Percentiles rank a stretch among this genome's conserved stretches.
Evolutionary conservation across 2,329 filamentous ascomycete species (phyloP).

Genomic region (Cyanodermella asteris): DNA sequence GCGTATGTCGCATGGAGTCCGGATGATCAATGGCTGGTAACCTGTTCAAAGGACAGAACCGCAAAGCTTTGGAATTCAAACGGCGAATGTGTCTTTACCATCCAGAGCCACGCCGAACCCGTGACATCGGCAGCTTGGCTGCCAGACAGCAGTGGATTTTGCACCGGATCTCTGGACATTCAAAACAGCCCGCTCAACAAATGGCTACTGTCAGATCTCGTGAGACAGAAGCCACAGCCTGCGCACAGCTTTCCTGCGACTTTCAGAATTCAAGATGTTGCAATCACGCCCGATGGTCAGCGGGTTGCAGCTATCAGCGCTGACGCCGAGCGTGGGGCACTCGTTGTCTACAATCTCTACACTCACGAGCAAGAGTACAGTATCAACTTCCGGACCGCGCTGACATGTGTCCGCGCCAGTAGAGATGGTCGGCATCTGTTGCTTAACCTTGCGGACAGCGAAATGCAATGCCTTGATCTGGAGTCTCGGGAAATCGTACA

Average conservation of each 20-base stretch:
- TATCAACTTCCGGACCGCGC: slow-evolving; percentile 42
- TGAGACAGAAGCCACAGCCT: too few species aligned
- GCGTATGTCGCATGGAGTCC: slow-evolving; percentile 80
- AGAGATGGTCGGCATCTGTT: slow-evolving; percentile 61
- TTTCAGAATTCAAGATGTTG: slow-evolving; percentile 63
- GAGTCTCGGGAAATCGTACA: slow-evolving; percentile 48
- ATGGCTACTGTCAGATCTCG: too few species aligned
- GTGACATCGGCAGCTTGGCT: slow-evolving; percentile 85
- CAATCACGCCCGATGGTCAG: slow-evolving; percentile 59
- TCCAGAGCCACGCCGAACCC: slow-evolving; percentile 56
- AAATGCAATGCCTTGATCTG: slow-evolving; percentile 60
- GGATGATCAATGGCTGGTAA: slow-evolving; percentile 67
- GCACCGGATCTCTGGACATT: slow-evolving; percentile 56
- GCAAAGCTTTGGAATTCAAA: slow-evolving; percentile 55
- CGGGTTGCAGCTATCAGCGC: slow-evolving; percentile 62
- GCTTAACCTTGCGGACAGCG: slow-evolving; percentile 57
- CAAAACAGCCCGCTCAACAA: too few species aligned
- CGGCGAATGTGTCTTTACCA: slow-evolving; percentile 38
- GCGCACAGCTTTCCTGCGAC: slow-evolving; percentile 45
- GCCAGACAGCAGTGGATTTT: slow-evolving; percentile 51
- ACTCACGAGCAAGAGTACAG: slow-evolving; percentile 56
- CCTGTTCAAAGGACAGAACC: slow-evolving; percentile 52
- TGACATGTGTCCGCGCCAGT: slow-evolving; percentile 65
- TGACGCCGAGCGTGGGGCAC: slow-evolving; percentile 37
- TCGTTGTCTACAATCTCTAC: slow-evolving; percentile 66